phyloP scores from a whole-genome alignment of 2,329 filamentous ascomycete species.

The Xylaria sp. region DNA sequence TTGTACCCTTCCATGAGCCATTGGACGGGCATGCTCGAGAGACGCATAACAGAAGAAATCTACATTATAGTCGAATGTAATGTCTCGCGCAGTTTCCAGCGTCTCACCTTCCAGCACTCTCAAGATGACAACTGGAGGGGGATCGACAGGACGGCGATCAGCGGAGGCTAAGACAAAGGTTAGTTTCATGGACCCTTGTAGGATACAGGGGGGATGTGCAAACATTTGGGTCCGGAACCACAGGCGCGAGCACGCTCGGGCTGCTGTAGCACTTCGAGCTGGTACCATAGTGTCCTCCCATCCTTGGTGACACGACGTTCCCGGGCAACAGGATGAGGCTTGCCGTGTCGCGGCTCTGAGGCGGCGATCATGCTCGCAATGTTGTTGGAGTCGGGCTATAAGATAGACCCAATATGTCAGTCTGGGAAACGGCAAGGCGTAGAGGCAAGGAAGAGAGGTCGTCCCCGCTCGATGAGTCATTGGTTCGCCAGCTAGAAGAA shows the following conservation, averaged over 20 bases:
- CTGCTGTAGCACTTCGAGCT: constrained; percentile 83
- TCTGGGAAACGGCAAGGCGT: background rate
- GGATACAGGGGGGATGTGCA: constrained; percentile 2
- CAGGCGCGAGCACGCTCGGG: constrained; percentile 92
- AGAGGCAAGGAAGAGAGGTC: no score
- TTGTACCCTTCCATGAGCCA: constrained; percentile 74
- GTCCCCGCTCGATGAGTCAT: no score
- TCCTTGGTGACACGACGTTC: constrained; percentile 59
- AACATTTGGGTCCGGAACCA: constrained; percentile 92
- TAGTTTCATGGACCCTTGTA: constrained; percentile 1
- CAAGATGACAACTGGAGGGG: constrained; percentile 88
- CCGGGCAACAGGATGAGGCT: constrained; percentile 22
- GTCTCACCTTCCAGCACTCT: constrained; percentile 71
- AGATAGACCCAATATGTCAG: constrained; percentile 7
- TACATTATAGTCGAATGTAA: constrained; percentile 88
- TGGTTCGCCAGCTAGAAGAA: no score
- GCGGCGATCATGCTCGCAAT: constrained; percentile 24
- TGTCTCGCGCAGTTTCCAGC: constrained; percentile 57
- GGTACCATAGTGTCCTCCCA: constrained; percentile 74
- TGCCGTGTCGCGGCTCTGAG: constrained; percentile 17
- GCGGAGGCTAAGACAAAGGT: constrained; percentile 56
- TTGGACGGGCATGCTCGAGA: constrained; percentile 75
- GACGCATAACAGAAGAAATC: constrained; percentile 98
- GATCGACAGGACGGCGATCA: constrained; percentile 88
- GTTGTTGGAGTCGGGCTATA: constrained; percentile 26